A percentile compares a stretch with the other conserved stretches of the same genome.
phyloP scores from a whole-genome alignment of 345 rosid genomes.

The Cardiospermum halicacabum region DNA sequence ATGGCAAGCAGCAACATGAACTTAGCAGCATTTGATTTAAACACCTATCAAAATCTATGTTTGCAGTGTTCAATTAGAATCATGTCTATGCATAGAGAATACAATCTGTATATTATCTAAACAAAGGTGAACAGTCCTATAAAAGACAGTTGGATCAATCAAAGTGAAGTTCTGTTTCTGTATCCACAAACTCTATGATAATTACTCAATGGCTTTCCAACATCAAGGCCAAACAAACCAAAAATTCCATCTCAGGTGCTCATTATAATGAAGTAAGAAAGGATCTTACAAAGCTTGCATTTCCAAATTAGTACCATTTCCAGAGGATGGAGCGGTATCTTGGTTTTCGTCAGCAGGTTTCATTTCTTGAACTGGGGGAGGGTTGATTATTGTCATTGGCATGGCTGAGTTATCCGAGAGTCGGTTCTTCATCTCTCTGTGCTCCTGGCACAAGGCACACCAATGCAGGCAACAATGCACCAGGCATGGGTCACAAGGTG shows the following conservation, averaged over 20 bases:
- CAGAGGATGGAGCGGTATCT: slow-evolving; percentile 34
- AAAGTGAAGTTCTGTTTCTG: neutral
- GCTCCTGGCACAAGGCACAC: slow-evolving; percentile 81
- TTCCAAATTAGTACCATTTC: slow-evolving; percentile 46
- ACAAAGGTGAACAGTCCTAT: too few relatives aligned
- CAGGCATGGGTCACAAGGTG: slow-evolving; percentile 83
- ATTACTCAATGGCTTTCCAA: neutral
- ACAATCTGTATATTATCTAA: too few relatives aligned
- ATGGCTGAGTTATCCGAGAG: slow-evolving; percentile 66
- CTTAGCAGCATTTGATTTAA: too few relatives aligned
- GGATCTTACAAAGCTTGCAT: slow-evolving; percentile 46
- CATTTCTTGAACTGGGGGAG: slow-evolving; percentile 92
- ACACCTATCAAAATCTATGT: too few relatives aligned
- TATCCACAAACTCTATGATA: neutral
- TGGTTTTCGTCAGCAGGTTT: slow-evolving; percentile 38
- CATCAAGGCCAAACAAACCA: neutral
- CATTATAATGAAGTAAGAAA: neutral
- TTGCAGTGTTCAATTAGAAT: too few relatives aligned
- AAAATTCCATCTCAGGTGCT: neutral
- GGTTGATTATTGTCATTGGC: slow-evolving; percentile 89
- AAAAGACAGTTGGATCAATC: neutral
- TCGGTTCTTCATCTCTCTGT: slow-evolving; percentile 80
- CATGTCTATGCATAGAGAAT: too few relatives aligned
- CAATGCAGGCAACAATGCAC: slow-evolving; percentile 71
- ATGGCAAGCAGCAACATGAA: too few relatives aligned